Conservation (phyloP, 805 yeast species). For the Suhomyces tanzawaensis region DNA sequence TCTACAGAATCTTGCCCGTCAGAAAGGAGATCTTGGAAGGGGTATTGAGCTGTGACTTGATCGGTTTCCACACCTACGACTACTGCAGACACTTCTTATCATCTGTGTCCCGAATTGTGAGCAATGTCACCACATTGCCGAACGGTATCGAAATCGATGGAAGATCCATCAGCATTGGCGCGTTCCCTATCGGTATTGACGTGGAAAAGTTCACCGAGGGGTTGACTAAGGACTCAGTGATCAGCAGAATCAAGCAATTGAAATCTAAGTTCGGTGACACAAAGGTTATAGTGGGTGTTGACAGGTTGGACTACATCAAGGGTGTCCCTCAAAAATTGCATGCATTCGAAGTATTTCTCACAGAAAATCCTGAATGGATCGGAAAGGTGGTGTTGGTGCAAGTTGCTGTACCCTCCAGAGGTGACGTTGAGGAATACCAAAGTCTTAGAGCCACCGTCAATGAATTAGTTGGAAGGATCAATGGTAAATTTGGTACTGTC, state of each 20-base stretch:
- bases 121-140: conserved; percentile 77
- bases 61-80: conserved; percentile 99
- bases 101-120: conserved; percentile 77
- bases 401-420: conserved; percentile 96
- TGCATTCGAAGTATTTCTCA: conserved; percentile 89
- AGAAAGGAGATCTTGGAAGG: conserved; percentile 89
- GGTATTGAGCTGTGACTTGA: conserved; percentile 86
- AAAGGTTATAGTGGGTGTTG: conserved; percentile 94
- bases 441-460: conserved; percentile 89
- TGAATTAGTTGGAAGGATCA: conserved; percentile 93
- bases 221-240: conserved; percentile 58
- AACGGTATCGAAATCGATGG: conserved; percentile 82
- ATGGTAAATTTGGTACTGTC: conserved; percentile 93
- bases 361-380: conserved; percentile 96
- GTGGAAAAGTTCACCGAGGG: conserved; percentile 88
- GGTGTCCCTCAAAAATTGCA: conserved; percentile 98
- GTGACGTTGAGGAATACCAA: conserved; percentile 97
- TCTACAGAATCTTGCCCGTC: conserved; percentile 93
- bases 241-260: conserved; percentile 61
- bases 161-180: conserved; percentile 81
- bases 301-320: conserved; percentile 91
- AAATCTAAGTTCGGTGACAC: conserved; percentile 65
- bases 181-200: conserved; percentile 99
- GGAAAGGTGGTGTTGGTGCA: conserved; percentile 95
- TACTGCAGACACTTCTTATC: conserved; percentile 94